A percentile compares a stretch with the other conserved stretches of the same genome.
Conservation (phyloP, 2,329 filamentous ascomycete species). For the Cladosporium sp. region DNA sequence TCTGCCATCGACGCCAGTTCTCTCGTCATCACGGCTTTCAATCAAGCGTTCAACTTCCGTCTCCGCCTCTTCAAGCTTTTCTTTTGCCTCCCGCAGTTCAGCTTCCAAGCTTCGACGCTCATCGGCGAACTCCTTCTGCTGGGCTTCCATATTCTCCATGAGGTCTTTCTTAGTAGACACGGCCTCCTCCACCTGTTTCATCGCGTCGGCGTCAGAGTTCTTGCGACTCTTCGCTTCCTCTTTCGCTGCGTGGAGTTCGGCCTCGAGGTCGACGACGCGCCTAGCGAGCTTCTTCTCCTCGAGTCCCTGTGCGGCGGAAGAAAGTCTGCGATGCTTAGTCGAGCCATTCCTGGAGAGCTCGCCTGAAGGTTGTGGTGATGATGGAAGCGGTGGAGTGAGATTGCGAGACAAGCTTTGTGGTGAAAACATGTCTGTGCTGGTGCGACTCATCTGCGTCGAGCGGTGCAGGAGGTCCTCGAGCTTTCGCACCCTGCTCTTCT, state of each 20-base stretch:
- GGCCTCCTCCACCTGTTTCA: conserved; percentile 72
- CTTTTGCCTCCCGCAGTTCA: conserved; percentile 72
- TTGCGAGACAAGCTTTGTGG: conserved; percentile 23
- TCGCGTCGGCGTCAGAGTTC: conserved; percentile 58
- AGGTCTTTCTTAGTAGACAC: conserved; percentile 92
- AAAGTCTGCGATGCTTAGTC: conserved; percentile 48
- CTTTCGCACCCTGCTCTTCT: conserved; percentile 87
- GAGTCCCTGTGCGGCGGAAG: conserved; percentile 57
- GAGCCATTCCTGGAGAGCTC: conserved; percentile 23
- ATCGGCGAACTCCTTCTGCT: conserved; percentile 81
- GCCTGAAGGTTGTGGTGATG: conserved; percentile 19
- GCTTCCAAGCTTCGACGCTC: conserved; percentile 79
- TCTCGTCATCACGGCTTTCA: conserved; percentile 79
- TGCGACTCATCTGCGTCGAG: conserved; percentile 58
- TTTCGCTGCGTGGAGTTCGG: conserved; percentile 70
- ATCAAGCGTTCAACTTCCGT: conserved; percentile 85
- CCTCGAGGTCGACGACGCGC: conserved; percentile 66
- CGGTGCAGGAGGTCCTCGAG: conserved; percentile 90
- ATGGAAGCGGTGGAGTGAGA: conserved; percentile 18
- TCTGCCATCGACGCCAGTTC: conserved; percentile 63
- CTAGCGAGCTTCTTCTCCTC: conserved; percentile 60
- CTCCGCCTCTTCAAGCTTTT: conserved; percentile 80
- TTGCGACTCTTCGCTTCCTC: conserved; percentile 58
- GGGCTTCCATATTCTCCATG: conserved; percentile 88
- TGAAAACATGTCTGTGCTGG: conserved; percentile 33